phyloP scores from a whole-genome alignment of 352 stramenopile species.

The Lagenidium sp. region DNA sequence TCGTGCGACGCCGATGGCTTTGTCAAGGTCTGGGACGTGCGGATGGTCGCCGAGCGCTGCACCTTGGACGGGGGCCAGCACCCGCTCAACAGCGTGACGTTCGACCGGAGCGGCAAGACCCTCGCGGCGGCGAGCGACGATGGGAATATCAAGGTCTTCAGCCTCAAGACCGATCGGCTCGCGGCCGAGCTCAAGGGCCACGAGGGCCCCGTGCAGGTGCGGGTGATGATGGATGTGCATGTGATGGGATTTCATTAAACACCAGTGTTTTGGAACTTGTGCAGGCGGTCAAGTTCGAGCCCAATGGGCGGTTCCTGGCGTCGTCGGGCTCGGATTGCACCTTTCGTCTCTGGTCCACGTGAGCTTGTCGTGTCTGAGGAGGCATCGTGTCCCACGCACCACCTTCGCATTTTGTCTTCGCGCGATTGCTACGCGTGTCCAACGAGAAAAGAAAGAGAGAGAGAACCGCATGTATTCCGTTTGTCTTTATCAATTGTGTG shows the following conservation, averaged over 20 bases:
- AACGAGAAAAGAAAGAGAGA: background rate
- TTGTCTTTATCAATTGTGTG: no score
- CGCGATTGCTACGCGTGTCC: no score
- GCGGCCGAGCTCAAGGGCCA: constrained; percentile 83
- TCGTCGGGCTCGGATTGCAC: constrained; percentile 91
- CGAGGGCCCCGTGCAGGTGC: constrained; percentile 90
- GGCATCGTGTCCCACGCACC: no score
- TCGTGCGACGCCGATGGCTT: constrained; percentile 92
- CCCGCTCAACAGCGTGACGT: constrained; percentile 86
- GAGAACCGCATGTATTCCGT: no score
- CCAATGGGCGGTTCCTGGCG: constrained; percentile 82
- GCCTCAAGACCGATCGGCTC: constrained; percentile 58
- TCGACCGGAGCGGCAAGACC: constrained; percentile 85
- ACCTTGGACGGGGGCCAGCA: constrained; percentile 84
- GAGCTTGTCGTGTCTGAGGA: no score
- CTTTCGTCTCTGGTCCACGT: constrained; percentile 83
- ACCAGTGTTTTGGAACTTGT: constrained; percentile 1
- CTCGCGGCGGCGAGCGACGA: constrained; percentile 87
- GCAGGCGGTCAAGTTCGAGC: constrained; percentile 86
- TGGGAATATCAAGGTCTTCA: constrained; percentile 85
- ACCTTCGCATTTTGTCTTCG: no score
- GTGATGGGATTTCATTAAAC: background rate
- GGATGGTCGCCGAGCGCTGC: constrained; percentile 89
- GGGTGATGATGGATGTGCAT: constrained; percentile 10
- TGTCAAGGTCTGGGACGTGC: constrained; percentile 94